These are phyloP conservation scores for Dispira parvispora DNA, from an alignment of 192 early-diverging fungal genomes.

Conservation along the genomic window DNA sequence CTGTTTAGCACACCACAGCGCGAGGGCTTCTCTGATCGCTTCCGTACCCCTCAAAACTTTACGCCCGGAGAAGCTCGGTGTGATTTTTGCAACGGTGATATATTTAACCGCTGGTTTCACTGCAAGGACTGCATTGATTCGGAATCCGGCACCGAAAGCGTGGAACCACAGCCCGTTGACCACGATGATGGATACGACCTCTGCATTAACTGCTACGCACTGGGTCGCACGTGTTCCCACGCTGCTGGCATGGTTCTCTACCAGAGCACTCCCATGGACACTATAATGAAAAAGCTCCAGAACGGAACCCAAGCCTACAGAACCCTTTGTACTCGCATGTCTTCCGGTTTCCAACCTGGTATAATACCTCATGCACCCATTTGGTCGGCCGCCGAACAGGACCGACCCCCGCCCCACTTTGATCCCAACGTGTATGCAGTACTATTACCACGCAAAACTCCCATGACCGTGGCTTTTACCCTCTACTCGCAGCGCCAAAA, in stretches of 20 bases:
- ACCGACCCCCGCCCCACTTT: neutral
- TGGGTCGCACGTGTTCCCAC: constrained; percentile 6
- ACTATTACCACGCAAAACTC: neutral
- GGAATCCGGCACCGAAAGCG: constrained; percentile 2
- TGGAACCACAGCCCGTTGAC: neutral
- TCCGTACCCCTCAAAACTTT: too few relatives aligned
- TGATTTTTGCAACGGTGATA: neutral
- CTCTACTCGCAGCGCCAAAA: neutral
- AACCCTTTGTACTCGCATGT: too few relatives aligned
- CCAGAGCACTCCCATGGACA: neutral
- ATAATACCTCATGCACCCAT: too few relatives aligned
- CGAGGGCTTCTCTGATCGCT: too few relatives aligned
- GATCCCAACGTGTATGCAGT: neutral
- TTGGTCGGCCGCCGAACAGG: too few relatives aligned
- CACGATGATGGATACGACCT: neutral
- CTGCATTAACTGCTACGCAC: constrained; percentile 1
- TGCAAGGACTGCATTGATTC: neutral
- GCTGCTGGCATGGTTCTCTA: neutral
- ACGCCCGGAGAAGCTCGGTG: neutral
- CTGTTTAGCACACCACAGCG: too few relatives aligned
- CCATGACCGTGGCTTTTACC: neutral
- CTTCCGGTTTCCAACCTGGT: too few relatives aligned
- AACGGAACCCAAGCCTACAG: too few relatives aligned
- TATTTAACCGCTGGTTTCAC: neutral
- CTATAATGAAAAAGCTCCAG: too few relatives aligned